Evolutionary conservation across 140 eudicot species (phyloP), one percentile per base, ranked within the genome.

Genomic region (Oenanthe javanica): DNA sequence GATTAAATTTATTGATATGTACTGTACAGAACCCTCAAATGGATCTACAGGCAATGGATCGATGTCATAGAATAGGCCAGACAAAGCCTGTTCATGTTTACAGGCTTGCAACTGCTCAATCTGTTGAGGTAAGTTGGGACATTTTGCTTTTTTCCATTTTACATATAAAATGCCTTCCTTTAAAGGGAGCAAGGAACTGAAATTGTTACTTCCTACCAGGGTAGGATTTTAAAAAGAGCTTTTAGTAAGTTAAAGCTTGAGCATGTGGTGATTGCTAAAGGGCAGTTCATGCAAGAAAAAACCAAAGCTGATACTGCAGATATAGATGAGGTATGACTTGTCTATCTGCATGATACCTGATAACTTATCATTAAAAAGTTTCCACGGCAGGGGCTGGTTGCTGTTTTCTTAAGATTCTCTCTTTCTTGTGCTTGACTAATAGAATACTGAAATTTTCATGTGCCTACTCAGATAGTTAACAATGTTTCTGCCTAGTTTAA

Each of bases 11-110:
- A 14, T 74, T 64, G 55, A 21, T n/a, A 59, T 80, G 82, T 85
- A 84, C 78, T 19, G 76, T 84, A 15, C 96, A 95, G 99, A 95
- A 95, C 69, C 99, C 98, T 51, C 98, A 95, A 90, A 91, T 91
- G 97, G 98, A 92, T 87, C 85, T 95, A 74, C 99, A 95, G 85
- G 99, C 99, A 27, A 95, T 95, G 99, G 99, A 95, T 76, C 90
- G 99, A 45, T 95, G 99, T 83, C 99, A 91, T 67, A 89, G 98
- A 86, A 95, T 95, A 23, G 98, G 99, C 43, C 99, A 95, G 81
- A 95, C 99, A 46, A 95, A 95, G 84, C 99, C 98, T 78, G 99
- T 95, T 80, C 97, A 95, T 79, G 97, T 95, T 19, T 95, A 95
- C 82, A 86, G 99, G 86, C 96, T 95, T 49, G 91, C 99, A 76